Evolutionary conservation across 768 basidiomycete genomes (phyloP).

Genomic region (Clitopilus passeckerianus): DNA sequence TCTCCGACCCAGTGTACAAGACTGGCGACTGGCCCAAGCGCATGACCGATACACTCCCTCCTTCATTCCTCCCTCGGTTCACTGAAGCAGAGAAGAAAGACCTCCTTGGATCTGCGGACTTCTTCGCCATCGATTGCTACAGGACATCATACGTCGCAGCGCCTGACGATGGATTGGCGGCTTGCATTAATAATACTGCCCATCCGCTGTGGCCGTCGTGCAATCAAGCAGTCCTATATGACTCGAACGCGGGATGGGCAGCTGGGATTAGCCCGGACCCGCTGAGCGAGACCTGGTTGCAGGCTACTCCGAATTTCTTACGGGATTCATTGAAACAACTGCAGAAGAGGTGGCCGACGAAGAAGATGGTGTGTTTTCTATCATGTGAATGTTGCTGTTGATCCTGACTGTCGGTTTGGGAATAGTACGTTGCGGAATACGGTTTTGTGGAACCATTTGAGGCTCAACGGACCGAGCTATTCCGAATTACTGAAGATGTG

Average conservation of each 20-base stretch:
- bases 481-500: constrained; percentile 39
- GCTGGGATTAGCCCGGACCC: constrained; percentile 41
- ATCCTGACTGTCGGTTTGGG: neutral
- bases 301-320: constrained; percentile 36
- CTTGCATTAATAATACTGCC: constrained; percentile 35
- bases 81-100: constrained; percentile 39
- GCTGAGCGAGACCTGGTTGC: constrained; percentile 32
- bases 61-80: constrained; percentile 41
- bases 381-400: neutral
- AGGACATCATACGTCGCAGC: constrained; percentile 34
- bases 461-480: constrained; percentile 31
- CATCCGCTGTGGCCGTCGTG: constrained; percentile 52
- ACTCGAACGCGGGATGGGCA: constrained; percentile 43
- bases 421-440: constrained; percentile 44
- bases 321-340: constrained; percentile 27
- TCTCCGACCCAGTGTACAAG: constrained; percentile 44
- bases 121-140: constrained; percentile 48
- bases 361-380: constrained; percentile 34
- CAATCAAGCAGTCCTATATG: constrained; percentile 31
- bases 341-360: constrained; percentile 35
- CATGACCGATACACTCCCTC: constrained; percentile 42
- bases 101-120: constrained; percentile 44
- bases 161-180: constrained; percentile 36
- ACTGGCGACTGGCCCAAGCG: constrained; percentile 49
- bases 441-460: constrained; percentile 49